Evolutionary conservation across 768 basidiomycete species (phyloP).

Genomic region (Gymnopilus dilepis): DNA sequence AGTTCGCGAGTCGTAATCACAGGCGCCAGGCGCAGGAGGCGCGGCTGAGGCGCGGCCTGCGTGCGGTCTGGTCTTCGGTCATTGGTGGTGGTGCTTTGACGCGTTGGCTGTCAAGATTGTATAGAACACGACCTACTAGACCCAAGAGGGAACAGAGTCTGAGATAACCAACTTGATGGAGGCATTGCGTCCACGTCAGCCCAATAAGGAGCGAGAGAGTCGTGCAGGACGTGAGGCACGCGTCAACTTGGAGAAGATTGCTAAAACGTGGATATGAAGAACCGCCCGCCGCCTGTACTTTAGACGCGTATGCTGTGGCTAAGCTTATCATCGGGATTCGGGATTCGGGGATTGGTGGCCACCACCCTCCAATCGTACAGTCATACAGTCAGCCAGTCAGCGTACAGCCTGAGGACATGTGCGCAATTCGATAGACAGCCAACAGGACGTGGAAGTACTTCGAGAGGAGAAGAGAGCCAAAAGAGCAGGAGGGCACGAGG

Average conservation of each 20-base stretch:
- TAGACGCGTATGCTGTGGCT: no score
- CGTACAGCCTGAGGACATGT: not conserved
- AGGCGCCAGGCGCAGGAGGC: not conserved
- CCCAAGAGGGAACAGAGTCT: no score
- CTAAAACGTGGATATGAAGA: not conserved
- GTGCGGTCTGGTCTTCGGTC: not conserved
- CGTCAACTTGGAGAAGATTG: no score
- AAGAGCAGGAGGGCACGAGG: conserved; percentile 12
- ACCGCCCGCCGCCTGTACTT: not conserved
- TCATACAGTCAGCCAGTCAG: no score
- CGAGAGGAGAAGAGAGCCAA: conserved; percentile 2
- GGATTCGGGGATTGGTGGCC: no score
- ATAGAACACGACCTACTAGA: not conserved
- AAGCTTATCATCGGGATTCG: no score
- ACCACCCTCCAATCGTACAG: no score
- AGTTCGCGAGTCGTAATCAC: no score
- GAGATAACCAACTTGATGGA: not conserved
- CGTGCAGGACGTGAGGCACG: not conserved
- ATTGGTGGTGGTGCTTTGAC: not conserved
- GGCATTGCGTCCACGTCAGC: not conserved
- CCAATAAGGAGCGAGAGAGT: not conserved
- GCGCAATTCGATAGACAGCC: not conserved
- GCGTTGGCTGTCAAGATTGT: not conserved
- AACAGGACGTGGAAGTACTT: no score
- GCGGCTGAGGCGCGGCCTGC: not conserved